Evolutionary conservation across 2,329 filamentous ascomycete genomes (phyloP).

Genomic region (Neonectria faginata): DNA sequence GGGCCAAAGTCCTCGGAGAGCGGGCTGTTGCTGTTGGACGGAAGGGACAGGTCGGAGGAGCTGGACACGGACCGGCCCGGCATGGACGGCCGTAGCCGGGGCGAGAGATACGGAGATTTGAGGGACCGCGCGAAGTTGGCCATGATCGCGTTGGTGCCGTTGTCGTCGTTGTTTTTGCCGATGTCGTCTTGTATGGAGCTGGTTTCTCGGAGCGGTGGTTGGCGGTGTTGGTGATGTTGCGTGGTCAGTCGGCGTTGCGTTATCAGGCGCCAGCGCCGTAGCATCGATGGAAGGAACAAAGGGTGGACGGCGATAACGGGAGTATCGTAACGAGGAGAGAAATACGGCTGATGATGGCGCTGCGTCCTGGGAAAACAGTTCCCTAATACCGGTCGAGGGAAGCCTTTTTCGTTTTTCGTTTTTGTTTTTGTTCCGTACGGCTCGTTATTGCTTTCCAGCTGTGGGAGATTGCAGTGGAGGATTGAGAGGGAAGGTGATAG

Average conservation of each 20-base stretch:
- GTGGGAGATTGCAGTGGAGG: neutral
- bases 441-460: neutral
- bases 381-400: too few species aligned
- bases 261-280: constrained; percentile 18
- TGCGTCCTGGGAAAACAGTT: neutral
- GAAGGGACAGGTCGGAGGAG: constrained; percentile 59
- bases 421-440: neutral
- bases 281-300: constrained; percentile 6
- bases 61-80: constrained; percentile 59
- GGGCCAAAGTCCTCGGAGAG: constrained; percentile 48
- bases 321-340: too few species aligned
- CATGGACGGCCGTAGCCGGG: constrained; percentile 57
- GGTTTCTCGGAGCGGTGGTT: constrained; percentile 9
- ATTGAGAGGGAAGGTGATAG: neutral
- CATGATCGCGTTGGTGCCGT: constrained; percentile 51
- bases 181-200: constrained; percentile 13
- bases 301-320: neutral
- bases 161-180: constrained; percentile 28
- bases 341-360: too few species aligned
- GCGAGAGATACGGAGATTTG: constrained; percentile 59
- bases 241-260: constrained; percentile 15
- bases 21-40: constrained; percentile 44
- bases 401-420: too few species aligned
- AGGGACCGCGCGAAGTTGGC: constrained; percentile 62
- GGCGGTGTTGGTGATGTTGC: neutral